Conservation (phyloP, 192 early-diverging fungal species). For the Diversispora eburnea region DNA sequence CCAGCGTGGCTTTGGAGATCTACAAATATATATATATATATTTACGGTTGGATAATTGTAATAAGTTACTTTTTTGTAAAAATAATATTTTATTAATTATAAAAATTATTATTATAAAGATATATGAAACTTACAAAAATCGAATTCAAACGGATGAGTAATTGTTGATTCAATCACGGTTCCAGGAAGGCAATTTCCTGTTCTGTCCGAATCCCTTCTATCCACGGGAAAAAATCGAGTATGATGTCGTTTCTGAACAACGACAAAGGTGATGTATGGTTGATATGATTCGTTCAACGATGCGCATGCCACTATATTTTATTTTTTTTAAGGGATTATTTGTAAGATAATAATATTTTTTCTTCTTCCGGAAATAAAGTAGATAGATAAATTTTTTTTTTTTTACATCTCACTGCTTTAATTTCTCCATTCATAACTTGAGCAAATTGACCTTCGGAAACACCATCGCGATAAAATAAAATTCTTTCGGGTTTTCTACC, state of each 20-base stretch:
- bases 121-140: conserved; percentile 62
- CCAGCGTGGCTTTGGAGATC: conserved; percentile 85
- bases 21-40: conserved; percentile 3
- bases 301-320: conserved; percentile 51
- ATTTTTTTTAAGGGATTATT: background rate
- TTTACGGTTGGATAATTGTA: too few relatives aligned
- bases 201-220: conserved; percentile 57
- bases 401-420: conserved; percentile 51
- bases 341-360: conserved; percentile 25
- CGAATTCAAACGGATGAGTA: conserved; percentile 76
- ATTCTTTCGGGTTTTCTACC: conserved; percentile 74
- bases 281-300: conserved; percentile 64
- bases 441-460: conserved; percentile 83
- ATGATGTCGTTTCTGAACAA: conserved; percentile 88
- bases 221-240: conserved; percentile 77
- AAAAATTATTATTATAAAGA: background rate
- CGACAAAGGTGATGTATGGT: conserved; percentile 78
- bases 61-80: too few relatives aligned
- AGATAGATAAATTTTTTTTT: conserved; percentile 12
- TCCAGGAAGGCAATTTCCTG: conserved; percentile 80
- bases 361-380: background rate
- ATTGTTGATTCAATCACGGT: conserved; percentile 73
- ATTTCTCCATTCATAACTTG: conserved; percentile 76
- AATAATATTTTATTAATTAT: too few relatives aligned
- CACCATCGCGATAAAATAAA: conserved; percentile 87